Conservation (phyloP, 768 basidiomycete genomes). For the Boletellus emodensis region DNA sequence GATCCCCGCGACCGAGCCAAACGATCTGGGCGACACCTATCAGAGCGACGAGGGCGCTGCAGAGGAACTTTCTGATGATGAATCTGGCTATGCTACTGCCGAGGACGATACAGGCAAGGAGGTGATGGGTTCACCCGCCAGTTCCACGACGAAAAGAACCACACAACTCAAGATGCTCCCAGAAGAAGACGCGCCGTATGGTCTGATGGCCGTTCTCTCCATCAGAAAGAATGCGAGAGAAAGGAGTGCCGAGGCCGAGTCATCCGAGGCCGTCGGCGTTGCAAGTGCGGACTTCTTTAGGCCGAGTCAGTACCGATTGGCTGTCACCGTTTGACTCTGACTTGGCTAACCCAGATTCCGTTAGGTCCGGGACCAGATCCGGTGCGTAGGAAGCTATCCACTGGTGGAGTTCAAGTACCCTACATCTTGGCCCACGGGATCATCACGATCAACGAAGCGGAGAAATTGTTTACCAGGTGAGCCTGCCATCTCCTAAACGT, state of each 20-base stretch:
- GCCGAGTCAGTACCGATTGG: slow-evolving; percentile 42
- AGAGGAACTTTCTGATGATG: slow-evolving; percentile 37
- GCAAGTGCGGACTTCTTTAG: slow-evolving; percentile 68
- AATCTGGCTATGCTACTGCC: slow-evolving; percentile 26
- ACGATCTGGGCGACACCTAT: slow-evolving; percentile 40
- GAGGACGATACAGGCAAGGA: slow-evolving; percentile 22
- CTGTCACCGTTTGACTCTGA: neutral
- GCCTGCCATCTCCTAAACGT: slow-evolving; percentile 12
- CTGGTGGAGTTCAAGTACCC: slow-evolving; percentile 49
- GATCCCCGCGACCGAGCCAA: slow-evolving; percentile 58
- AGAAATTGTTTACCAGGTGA: slow-evolving; percentile 69
- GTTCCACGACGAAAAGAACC: slow-evolving; percentile 37
- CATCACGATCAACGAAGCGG: slow-evolving; percentile 62
- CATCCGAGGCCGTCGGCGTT: slow-evolving; percentile 56
- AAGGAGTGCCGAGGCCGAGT: slow-evolving; percentile 41
- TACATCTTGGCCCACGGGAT: slow-evolving; percentile 62
- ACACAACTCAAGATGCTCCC: slow-evolving; percentile 55
- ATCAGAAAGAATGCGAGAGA: slow-evolving; percentile 42
- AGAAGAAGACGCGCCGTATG: slow-evolving; percentile 61
- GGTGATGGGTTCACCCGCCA: slow-evolving; percentile 28
- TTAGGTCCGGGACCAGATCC: slow-evolving; percentile 43
- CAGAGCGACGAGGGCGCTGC: slow-evolving; percentile 39
- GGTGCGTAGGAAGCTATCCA: slow-evolving; percentile 36
- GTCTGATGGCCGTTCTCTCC: slow-evolving; percentile 67
- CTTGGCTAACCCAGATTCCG: neutral